Evolutionary conservation across 2,329 filamentous ascomycete species (phyloP), one percentile per base, ranked within the genome.

Genomic region (Colletotrichum plurivorum): DNA sequence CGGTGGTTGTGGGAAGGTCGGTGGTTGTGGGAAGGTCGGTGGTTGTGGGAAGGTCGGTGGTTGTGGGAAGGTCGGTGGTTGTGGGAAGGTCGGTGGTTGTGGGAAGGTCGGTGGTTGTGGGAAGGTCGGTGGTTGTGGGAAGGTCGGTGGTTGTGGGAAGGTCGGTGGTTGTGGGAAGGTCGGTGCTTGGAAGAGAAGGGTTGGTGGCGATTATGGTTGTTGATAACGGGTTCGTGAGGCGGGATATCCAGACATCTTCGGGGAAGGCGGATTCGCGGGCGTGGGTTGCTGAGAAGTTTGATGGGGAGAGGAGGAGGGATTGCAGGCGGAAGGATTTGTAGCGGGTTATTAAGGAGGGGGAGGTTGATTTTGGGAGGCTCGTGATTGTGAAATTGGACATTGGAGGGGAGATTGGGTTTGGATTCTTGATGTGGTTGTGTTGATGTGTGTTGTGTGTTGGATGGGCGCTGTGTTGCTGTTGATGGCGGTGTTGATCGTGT

Each of bases 241-340:
- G 60, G 4, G 41, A 54, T 12, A 13, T 41, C 69, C 69, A 71
- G 18, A 36, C 54, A 0, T 69, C 66, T 15, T 41, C 20, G 15
- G 60, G 20, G 22, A 66, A 63, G 10, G n/a, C 46, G 20, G n/a
- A 60, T 22, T 71, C 69, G n/a, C 61, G 56, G 15, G 69, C 66
- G 36, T 65, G 48, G 2, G 65, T 65, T 3, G 69, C 65, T 3
- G 65, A 66, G 48, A 69, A 71, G 20, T 18, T 54, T 12, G 55
- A 52, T 1, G 69, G 69, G 2, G 66, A 69, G 10, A 61, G 66
- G 25, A 18, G 51, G 25, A 71, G 56, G 9, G 69, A 61, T 8
- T 49, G 9, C 8, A 71, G 69, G 36, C 66, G 69, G 48, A 69
- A 59, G 18, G 39, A 25, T 41, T 69, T 71, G 65, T 69, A 69